Evolutionary conservation across 2,329 filamentous ascomycete species (phyloP).

Genomic region (Aspergillus neotritici): DNA sequence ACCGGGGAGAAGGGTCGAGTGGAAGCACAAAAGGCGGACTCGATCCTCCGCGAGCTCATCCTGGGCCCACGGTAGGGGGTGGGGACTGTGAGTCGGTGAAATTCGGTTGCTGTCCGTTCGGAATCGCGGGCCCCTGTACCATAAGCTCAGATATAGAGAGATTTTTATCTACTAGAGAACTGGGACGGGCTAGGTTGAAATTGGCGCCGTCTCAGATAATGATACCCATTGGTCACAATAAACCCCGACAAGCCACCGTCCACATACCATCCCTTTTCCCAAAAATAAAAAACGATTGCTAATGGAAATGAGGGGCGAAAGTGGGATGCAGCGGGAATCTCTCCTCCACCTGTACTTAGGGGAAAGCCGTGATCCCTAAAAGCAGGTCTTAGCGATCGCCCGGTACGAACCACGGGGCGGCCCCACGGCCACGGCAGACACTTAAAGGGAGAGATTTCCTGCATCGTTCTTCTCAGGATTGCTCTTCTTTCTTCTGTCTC

Average conservation of each 20-base stretch:
- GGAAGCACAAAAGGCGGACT: conserved; percentile 55
- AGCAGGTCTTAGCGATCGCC: conserved; percentile 42
- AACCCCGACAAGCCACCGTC: no score
- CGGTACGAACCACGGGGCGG: conserved; percentile 13
- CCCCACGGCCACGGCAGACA: conserved; percentile 8
- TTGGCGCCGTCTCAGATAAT: not conserved
- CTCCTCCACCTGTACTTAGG: conserved; percentile 47
- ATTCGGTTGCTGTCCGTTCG: no score
- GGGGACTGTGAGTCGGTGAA: not conserved
- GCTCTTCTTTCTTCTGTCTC: conserved; percentile 1
- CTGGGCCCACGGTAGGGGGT: conserved; percentile 15
- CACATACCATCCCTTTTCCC: not conserved
- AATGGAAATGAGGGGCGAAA: conserved; percentile 22
- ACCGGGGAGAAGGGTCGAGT: conserved; percentile 56
- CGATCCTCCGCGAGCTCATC: conserved; percentile 48
- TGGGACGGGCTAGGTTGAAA: no score
- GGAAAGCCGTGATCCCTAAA: conserved; percentile 42
- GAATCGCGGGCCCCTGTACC: no score
- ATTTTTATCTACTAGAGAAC: no score
- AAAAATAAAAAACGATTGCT: conserved; percentile 13
- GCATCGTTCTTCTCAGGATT: conserved; percentile 1
- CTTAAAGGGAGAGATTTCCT: conserved; percentile 14
- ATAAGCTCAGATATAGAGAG: no score
- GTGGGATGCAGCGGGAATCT: conserved; percentile 25
- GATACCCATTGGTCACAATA: conserved; percentile 2